Conservation (phyloP, 768 basidiomycete genomes). For the Boletus reticuloceps region DNA sequence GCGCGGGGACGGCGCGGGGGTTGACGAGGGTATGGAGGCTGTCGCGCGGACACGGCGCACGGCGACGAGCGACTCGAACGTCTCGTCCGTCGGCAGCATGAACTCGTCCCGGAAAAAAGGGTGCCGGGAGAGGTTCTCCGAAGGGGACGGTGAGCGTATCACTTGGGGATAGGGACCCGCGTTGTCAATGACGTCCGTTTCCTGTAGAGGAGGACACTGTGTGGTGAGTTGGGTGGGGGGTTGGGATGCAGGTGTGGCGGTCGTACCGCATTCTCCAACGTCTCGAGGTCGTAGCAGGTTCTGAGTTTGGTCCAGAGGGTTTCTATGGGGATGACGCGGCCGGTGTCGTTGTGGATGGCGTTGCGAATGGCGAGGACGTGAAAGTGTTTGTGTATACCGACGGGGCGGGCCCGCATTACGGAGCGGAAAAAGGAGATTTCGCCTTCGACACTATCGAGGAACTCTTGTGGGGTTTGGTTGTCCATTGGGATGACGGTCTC, state of each 20-base stretch:
- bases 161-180: constrained; percentile 42
- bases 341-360: constrained; percentile 69
- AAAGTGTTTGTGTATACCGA: constrained; percentile 82
- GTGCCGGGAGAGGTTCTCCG: constrained; percentile 64
- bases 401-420: constrained; percentile 75
- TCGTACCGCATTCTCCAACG: constrained; percentile 60
- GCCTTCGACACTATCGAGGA: constrained; percentile 73
- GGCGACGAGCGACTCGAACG: constrained; percentile 57
- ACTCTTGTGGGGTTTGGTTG: constrained; percentile 33
- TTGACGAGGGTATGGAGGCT: constrained; percentile 49
- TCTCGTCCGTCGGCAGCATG: constrained; percentile 53
- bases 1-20: constrained; percentile 55
- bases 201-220: constrained; percentile 22
- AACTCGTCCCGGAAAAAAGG: constrained; percentile 77
- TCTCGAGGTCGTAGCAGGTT: constrained; percentile 71
- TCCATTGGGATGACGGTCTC: constrained; percentile 19
- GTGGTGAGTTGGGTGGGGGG: too few species aligned
- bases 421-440: constrained; percentile 86
- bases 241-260: not conserved
- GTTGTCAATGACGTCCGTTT: constrained; percentile 47
- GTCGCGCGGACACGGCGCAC: constrained; percentile 63
- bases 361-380: constrained; percentile 74
- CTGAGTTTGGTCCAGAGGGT: constrained; percentile 75
- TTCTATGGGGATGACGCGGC: constrained; percentile 53
- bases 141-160: constrained; percentile 65